Base-by-base conservation (phyloP, 768 basidiomycete species). In the Leccinum imitatum region DNA sequence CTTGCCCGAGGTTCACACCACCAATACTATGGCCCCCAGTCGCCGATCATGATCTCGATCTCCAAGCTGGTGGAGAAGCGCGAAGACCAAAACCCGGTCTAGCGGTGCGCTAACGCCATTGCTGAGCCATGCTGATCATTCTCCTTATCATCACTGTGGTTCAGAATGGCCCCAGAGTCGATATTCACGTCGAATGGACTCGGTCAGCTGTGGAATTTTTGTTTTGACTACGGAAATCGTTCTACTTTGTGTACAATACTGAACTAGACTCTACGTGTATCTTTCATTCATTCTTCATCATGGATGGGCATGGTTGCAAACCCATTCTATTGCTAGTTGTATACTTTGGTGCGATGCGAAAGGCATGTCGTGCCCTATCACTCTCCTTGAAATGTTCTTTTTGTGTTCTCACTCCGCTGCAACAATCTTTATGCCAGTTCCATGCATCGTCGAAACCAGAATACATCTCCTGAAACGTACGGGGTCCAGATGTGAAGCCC, bases 11-110 rank as follows among this genome's bases (percentile, higher is more conserved):
- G 1, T 51, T 37, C 13, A 14, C 13, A 35, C 27, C 14, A 39
- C 23, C 23, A 9, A 63, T 55, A 25, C 25, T 25, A 21, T 21
- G 23, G 10, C 19, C 41, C 1, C 35, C 21, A 68, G 68, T 59
- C 65, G 1, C 65, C 68, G 0, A 65, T 69, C 56, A 6, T 54
- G 21, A 56, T 69, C 39, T 21, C 53, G 6, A 64, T 69, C 21
- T 67, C 65, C 27, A 54, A 60, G 3, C 47, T 54, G 17, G 35
- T 53, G 27, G 60, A 60, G 10, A 62, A 50, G 57, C 48, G 37
- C 13, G 41, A 54, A 0, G 65, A 63, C 14, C 51, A 47, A 39
- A 60, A 39, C 30, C 39, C 55, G 1, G 67, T 63, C 19, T 67
- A 58, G 37, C 3, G 9, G 50, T 30, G 14, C 6, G 14, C 14